Conservation (phyloP, 1,284 basidiomycete species). For the Pseudozyma thailandica region DNA sequence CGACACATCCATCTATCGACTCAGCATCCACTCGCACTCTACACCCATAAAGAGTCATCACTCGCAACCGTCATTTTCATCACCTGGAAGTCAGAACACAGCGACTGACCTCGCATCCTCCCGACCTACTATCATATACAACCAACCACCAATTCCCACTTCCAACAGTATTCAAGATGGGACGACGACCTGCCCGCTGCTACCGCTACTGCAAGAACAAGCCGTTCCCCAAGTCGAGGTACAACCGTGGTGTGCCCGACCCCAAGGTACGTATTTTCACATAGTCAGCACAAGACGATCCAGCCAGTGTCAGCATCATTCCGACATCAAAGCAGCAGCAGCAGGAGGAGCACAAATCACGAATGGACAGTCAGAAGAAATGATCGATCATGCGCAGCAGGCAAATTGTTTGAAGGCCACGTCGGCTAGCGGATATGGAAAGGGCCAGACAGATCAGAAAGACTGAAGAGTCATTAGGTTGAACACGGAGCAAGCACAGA, state of each 20-base stretch:
- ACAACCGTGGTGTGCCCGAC: constrained; percentile 83
- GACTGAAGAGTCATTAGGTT: too few relatives aligned
- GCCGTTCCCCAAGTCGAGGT: constrained; percentile 72
- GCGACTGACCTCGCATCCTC: constrained; percentile 26
- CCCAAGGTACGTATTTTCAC: constrained; percentile 56
- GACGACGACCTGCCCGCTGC: constrained; percentile 64
- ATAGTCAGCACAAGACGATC: neutral
- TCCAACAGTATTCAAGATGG: constrained; percentile 58
- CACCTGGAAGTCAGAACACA: neutral
- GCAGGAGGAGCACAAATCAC: neutral
- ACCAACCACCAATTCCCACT: neutral
- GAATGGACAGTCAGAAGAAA: neutral
- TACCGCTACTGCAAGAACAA: constrained; percentile 69
- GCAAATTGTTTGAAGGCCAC: too few relatives aligned
- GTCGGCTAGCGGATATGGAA: too few relatives aligned
- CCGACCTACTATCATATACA: constrained; percentile 5
- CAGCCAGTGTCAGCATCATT: constrained; percentile 2
- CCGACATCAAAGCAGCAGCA: neutral
- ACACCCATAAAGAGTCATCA: constrained; percentile 2
- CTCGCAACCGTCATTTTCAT: neutral
- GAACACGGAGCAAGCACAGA: too few relatives aligned
- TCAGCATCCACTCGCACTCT: constrained; percentile 14
- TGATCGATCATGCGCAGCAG: neutral
- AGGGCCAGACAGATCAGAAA: too few relatives aligned
- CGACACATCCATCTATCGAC: constrained; percentile 3